A percentile compares a stretch with the other conserved stretches of the same genome.
phyloP scores from a whole-genome alignment of 805 yeast species.

The Candida tallmaniae region DNA sequence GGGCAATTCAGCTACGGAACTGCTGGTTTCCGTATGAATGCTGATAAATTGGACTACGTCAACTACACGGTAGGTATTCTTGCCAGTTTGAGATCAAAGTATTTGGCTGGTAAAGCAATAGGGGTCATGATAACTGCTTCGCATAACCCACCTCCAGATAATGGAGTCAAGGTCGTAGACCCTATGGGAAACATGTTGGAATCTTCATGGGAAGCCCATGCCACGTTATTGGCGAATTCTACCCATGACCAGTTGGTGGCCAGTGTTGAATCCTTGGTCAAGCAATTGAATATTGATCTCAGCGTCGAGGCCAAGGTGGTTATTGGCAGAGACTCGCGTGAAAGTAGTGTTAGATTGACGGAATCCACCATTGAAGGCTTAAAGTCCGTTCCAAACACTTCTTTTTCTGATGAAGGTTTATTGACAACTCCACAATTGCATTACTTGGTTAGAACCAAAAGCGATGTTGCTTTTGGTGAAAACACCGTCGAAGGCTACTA shows the following conservation, averaged over 20 bases:
- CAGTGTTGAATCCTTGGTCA: slow-evolving; percentile 35
- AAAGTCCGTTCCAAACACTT: slow-evolving; percentile 39
- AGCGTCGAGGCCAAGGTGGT: slow-evolving; percentile 43
- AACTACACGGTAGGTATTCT: slow-evolving; percentile 79
- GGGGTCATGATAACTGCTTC: slow-evolving; percentile 98
- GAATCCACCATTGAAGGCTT: slow-evolving; percentile 61
- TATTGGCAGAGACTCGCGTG: slow-evolving; percentile 86
- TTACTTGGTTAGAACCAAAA: slow-evolving; percentile 70
- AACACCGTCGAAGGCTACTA: slow-evolving; percentile 69
- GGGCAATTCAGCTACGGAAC: slow-evolving; percentile 67
- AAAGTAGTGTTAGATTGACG: slow-evolving; percentile 66
- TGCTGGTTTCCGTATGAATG: slow-evolving; percentile 88
- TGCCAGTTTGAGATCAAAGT: slow-evolving; percentile 79
- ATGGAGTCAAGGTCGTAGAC: slow-evolving; percentile 91
- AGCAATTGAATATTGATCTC: slow-evolving; percentile 44
- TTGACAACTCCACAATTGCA: slow-evolving; percentile 95
- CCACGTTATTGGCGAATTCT: slow-evolving; percentile 77
- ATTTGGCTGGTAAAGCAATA: slow-evolving; percentile 59
- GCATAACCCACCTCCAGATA: slow-evolving; percentile 87
- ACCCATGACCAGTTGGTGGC: slow-evolving; percentile 38
- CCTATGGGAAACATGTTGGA: slow-evolving; percentile 90
- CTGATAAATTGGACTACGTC: slow-evolving; percentile 68
- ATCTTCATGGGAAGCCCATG: slow-evolving; percentile 76
- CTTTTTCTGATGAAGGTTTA: slow-evolving; percentile 54
- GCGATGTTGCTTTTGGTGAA: slow-evolving; percentile 60